phyloP scores from a whole-genome alignment of 768 basidiomycete species.

The Lactarius quietus region DNA sequence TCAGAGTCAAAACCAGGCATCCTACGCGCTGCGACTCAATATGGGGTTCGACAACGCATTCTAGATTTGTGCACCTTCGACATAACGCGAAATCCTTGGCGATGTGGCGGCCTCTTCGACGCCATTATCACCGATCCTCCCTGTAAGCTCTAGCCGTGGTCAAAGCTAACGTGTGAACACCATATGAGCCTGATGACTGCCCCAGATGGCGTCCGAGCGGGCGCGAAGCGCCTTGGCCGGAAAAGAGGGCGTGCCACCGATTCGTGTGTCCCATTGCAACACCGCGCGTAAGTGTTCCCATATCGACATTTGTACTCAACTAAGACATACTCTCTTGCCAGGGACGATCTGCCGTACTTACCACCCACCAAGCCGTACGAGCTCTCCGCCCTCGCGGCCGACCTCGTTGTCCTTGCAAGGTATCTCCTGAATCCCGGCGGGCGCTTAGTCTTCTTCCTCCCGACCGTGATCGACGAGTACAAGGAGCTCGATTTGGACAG shows the following conservation, averaged over 20 bases:
- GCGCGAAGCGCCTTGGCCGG: slow-evolving; percentile 76
- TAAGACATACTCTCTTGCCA: slow-evolving; percentile 27
- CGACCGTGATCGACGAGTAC: slow-evolving; percentile 89
- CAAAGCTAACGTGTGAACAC: neutral
- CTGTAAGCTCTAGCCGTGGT: slow-evolving; percentile 48
- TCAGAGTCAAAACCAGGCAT: slow-evolving; percentile 59
- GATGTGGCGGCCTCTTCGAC: slow-evolving; percentile 87
- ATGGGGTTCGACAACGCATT: slow-evolving; percentile 68
- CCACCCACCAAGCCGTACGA: slow-evolving; percentile 94
- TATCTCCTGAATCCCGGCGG: slow-evolving; percentile 84
- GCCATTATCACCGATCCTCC: slow-evolving; percentile 95
- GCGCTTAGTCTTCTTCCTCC: slow-evolving; percentile 92
- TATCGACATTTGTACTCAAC: neutral
- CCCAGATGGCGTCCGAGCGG: slow-evolving; percentile 86
- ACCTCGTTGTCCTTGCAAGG: slow-evolving; percentile 78
- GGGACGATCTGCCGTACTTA: slow-evolving; percentile 68
- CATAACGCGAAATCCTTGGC: slow-evolving; percentile 84
- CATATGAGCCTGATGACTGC: neutral
- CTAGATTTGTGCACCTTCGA: slow-evolving; percentile 90
- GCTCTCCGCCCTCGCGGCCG: slow-evolving; percentile 73
- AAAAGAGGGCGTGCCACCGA: slow-evolving; percentile 46
- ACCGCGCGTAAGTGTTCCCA: slow-evolving; percentile 41
- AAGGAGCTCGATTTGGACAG: slow-evolving; percentile 78
- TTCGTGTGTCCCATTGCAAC: slow-evolving; percentile 11
- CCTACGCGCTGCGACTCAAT: slow-evolving; percentile 76